Evolutionary conservation across 208 protist genomes (phyloP).

Genomic region (Zelonia costaricensis): DNA sequence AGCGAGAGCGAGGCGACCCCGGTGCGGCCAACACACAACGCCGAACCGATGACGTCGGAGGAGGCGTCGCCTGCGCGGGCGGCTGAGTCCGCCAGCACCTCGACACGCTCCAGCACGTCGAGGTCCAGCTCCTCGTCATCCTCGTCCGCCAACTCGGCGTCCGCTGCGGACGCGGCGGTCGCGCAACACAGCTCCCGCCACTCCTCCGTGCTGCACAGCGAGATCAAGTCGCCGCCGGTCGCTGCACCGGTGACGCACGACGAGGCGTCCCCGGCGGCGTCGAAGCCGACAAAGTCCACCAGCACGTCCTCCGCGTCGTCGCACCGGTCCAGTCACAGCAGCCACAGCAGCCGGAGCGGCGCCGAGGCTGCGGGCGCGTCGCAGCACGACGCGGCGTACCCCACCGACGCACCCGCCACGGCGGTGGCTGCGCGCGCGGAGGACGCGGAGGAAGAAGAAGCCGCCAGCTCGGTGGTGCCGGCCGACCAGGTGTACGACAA

Average conservation of each 20-base stretch:
- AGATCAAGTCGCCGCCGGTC: neutral
- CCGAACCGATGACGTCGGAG: neutral
- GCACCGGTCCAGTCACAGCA: neutral
- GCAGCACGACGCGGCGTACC: too few relatives aligned
- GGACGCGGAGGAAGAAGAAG: neutral
- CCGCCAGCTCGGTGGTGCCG: neutral
- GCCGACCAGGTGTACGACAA: conserved; percentile 1
- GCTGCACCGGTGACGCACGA: neutral
- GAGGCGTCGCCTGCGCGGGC: too few relatives aligned
- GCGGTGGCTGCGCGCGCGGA: neutral
- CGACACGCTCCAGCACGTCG: neutral
- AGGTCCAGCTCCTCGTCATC: neutral
- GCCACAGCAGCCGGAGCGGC: too few relatives aligned
- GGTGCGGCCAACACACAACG: neutral
- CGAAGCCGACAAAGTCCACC: neutral
- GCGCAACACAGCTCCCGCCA: neutral
- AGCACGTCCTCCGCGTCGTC: conserved; percentile 1
- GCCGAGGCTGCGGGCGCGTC: too few relatives aligned
- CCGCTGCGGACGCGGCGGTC: too few relatives aligned
- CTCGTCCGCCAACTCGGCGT: neutral
- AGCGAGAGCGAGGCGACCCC: conserved; percentile 8
- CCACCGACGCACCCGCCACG: neutral
- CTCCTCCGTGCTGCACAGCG: neutral
- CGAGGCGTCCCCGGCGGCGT: neutral
- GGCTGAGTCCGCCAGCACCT: too few relatives aligned